These are phyloP conservation scores for Boeremia lycopersici DNA, from an alignment of 2,329 filamentous ascomycete genomes.

Conservation along the genomic window DNA sequence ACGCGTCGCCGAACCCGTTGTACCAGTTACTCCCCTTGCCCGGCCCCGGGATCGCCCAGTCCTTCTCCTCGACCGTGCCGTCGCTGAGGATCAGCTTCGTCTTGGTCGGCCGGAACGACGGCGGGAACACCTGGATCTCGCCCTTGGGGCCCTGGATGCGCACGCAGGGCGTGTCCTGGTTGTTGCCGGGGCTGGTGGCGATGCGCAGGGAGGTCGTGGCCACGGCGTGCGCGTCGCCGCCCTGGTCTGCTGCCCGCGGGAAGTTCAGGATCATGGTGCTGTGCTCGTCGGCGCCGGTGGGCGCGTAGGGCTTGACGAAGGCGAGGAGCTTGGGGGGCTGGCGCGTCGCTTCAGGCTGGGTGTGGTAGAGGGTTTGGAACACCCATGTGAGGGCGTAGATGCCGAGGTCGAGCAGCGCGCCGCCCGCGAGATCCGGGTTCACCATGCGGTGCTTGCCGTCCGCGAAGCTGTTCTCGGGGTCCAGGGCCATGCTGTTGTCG, in stretches of 20 bases:
- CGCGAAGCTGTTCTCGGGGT: constrained; percentile 63
- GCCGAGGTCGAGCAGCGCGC: constrained; percentile 81
- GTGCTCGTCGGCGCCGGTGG: constrained; percentile 74
- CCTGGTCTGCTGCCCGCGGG: constrained; percentile 60
- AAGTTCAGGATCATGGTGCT: constrained; percentile 81
- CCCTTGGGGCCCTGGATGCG: constrained; percentile 81
- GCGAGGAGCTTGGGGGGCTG: constrained; percentile 71
- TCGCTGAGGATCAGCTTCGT: constrained; percentile 66
- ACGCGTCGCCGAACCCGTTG: constrained; percentile 53
- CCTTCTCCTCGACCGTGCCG: constrained; percentile 55
- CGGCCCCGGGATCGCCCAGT: constrained; percentile 54
- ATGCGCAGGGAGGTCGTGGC: constrained; percentile 57
- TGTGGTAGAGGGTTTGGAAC: constrained; percentile 86
- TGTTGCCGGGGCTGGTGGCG: constrained; percentile 60
- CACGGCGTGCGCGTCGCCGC: constrained; percentile 70
- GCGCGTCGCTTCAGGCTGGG: constrained; percentile 67
- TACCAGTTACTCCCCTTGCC: constrained; percentile 55
- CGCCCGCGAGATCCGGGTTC: constrained; percentile 81
- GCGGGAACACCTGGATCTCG: constrained; percentile 79
- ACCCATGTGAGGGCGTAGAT: constrained; percentile 91
- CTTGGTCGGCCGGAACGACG: constrained; percentile 70
- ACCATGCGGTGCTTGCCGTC: constrained; percentile 73
- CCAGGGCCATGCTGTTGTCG: constrained; percentile 64
- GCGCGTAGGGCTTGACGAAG: constrained; percentile 72
- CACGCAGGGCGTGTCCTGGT: constrained; percentile 68